phyloP scores from a whole-genome alignment of 495 filamentous ascomycete genomes.

The Diplogelasinospora grovesii region DNA sequence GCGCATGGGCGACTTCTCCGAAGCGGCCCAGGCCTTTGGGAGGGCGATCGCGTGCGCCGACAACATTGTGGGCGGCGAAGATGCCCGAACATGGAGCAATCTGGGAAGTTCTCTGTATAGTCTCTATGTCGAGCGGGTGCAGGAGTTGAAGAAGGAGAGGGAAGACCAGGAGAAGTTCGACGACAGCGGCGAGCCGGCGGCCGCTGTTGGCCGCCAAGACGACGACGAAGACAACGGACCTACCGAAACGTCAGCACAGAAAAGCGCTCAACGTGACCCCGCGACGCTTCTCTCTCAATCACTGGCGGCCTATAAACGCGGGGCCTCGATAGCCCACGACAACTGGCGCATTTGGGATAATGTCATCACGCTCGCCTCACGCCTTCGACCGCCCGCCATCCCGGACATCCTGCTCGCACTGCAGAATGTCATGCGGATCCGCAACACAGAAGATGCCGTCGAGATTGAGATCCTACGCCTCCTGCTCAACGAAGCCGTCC shows the following conservation, averaged over 20 bases:
- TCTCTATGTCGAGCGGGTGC: slow-evolving; percentile 33
- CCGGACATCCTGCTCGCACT: slow-evolving; percentile 67
- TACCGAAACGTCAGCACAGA: neutral
- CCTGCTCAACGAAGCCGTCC: slow-evolving; percentile 63
- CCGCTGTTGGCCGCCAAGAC: slow-evolving; percentile 7
- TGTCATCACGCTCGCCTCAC: slow-evolving; percentile 74
- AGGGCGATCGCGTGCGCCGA: slow-evolving; percentile 52
- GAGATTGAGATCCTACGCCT: slow-evolving; percentile 65
- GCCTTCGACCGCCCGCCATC: slow-evolving; percentile 66
- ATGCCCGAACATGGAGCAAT: slow-evolving; percentile 92
- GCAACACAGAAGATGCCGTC: slow-evolving; percentile 65
- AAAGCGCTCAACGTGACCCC: slow-evolving; percentile 29
- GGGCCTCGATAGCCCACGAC: slow-evolving; percentile 69
- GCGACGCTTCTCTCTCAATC: slow-evolving; percentile 64
- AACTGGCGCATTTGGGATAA: slow-evolving; percentile 95
- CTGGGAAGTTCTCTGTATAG: slow-evolving; percentile 70
- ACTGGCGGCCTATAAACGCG: slow-evolving; percentile 75
- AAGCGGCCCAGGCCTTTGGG: slow-evolving; percentile 81
- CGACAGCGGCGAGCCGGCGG: slow-evolving; percentile 5
- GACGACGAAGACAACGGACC: slow-evolving; percentile 14
- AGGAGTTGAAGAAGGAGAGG: slow-evolving; percentile 29
- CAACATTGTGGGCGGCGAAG: slow-evolving; percentile 67
- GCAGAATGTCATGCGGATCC: slow-evolving; percentile 65
- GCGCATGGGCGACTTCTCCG: slow-evolving; percentile 64
- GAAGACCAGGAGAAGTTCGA: slow-evolving; percentile 21